A percentile compares a stretch with the other conserved stretches of the same genome.
These are phyloP conservation scores for Rhizopogon sp. DNA, from an alignment of 768 basidiomycete genomes.

Conservation along the genomic window DNA sequence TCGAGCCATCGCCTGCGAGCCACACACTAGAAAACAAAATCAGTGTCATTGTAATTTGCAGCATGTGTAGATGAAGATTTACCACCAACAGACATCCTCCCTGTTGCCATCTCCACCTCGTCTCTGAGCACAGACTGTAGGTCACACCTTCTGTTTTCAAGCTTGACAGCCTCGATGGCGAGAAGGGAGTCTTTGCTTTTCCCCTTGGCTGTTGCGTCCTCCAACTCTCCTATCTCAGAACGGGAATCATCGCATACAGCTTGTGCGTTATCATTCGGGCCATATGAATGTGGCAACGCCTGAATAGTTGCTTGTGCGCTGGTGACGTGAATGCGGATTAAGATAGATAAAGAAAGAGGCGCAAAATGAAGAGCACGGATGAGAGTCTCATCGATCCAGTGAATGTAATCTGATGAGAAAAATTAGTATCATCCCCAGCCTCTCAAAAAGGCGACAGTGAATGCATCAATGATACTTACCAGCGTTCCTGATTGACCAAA, in stretches of 20 bases:
- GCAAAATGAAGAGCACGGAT: constrained; percentile 10
- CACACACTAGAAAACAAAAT: constrained; percentile 33
- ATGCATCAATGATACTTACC: constrained; percentile 21
- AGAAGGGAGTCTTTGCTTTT: no score
- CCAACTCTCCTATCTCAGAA: no score
- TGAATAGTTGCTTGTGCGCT: no score
- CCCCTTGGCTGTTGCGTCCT: no score
- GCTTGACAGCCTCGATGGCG: no score
- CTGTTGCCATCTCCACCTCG: no score
- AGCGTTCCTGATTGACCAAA: constrained; percentile 41
- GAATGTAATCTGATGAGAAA: constrained; percentile 34
- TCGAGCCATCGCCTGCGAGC: constrained; percentile 30
- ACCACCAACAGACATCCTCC: background rate
- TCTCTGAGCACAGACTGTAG: no score
- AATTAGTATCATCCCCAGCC: constrained; percentile 13
- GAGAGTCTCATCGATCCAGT: constrained; percentile 15
- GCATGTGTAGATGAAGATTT: constrained; percentile 17
- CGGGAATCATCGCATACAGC: no score
- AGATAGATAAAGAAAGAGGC: background rate
- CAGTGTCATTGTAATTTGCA: background rate
- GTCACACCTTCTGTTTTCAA: no score
- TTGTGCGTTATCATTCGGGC: no score
- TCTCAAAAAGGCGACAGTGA: background rate
- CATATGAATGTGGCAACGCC: no score
- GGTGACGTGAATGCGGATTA: constrained; percentile 14